Evolutionary conservation across 2,329 filamentous ascomycete species (phyloP).

Genomic region (Tolypocladium sp.): DNA sequence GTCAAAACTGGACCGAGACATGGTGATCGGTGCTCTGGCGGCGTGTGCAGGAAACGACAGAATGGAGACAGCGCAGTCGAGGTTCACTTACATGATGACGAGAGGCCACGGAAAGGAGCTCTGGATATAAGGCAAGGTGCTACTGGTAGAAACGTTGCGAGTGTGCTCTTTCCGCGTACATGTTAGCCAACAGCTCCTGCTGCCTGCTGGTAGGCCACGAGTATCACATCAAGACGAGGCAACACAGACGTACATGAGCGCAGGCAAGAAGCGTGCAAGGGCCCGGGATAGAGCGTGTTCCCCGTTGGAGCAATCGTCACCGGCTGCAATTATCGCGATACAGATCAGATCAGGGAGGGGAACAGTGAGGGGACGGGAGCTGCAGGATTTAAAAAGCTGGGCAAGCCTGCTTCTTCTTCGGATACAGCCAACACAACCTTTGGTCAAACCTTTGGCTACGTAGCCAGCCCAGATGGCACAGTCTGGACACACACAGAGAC

Average conservation of each 20-base stretch:
- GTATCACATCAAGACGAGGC: background rate
- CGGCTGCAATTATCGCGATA: background rate
- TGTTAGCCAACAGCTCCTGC: background rate
- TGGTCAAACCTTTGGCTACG: background rate
- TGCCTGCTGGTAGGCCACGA: background rate
- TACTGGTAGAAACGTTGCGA: background rate
- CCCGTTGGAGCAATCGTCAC: background rate
- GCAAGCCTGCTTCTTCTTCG: background rate
- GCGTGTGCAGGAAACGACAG: background rate
- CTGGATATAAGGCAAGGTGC: background rate
- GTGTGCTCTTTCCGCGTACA: background rate
- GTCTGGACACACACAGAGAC: background rate
- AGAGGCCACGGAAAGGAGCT: background rate
- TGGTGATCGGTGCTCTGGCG: conserved; percentile 4
- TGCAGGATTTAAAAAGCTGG: background rate
- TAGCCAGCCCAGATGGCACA: background rate
- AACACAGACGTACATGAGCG: background rate
- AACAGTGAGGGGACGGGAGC: background rate
- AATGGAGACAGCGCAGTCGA: background rate
- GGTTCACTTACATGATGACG: background rate
- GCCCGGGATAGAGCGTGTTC: background rate
- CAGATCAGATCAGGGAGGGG: background rate
- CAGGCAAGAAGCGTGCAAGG: background rate
- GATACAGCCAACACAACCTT: background rate
- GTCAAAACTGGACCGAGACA: conserved; percentile 24